Conservation (phyloP, 1,284 basidiomycete genomes). For the Cronartium ribicola region DNA sequence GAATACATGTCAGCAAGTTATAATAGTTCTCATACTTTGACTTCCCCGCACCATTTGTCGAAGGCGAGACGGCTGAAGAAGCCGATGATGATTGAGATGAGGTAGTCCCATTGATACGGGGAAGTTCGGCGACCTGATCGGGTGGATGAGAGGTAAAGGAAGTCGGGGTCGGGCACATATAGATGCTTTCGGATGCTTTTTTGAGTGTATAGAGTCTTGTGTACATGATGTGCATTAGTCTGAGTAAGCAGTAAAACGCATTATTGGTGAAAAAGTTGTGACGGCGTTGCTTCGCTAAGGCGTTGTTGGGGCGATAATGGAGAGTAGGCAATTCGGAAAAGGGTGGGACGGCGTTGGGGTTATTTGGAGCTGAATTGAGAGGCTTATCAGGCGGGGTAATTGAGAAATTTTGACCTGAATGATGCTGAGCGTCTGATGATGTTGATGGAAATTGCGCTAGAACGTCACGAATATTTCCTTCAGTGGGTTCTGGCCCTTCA, state of each 20-base stretch:
- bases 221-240: slow-evolving; percentile 32
- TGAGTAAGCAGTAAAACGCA: slow-evolving; percentile 36
- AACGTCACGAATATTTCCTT: slow-evolving; percentile 1
- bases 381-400: background rate
- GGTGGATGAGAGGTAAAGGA: background rate
- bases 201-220: slow-evolving; percentile 37
- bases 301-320: background rate
- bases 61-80: slow-evolving; percentile 3
- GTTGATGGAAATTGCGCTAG: background rate
- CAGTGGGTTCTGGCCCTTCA: slow-evolving; percentile 6
- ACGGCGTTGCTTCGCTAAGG: background rate
- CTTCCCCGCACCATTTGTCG: background rate
- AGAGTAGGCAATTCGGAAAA: background rate
- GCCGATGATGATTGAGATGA: background rate
- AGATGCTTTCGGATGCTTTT: background rate
- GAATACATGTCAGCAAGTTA: slow-evolving; percentile 20
- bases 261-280: slow-evolving; percentile 39
- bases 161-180: background rate
- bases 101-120: background rate
- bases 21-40: slow-evolving; percentile 25
- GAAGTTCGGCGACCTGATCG: background rate
- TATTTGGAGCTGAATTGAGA: background rate
- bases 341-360: background rate
- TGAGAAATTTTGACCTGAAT: too few relatives aligned
- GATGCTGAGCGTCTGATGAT: too few relatives aligned